Conservation (phyloP, 192 early-diverging fungal genomes). For the Rhizophagus sp. region DNA sequence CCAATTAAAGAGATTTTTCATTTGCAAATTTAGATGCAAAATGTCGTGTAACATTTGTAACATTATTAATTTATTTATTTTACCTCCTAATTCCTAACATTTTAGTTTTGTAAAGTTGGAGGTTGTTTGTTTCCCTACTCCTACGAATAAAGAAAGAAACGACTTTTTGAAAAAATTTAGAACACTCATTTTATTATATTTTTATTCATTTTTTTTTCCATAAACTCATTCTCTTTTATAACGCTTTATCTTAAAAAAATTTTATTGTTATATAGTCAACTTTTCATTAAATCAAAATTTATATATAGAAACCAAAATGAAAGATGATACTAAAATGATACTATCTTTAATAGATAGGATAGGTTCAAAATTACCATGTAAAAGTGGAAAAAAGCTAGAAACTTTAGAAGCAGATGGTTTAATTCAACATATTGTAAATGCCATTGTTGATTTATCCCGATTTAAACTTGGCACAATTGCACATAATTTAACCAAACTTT, state of each 20-base stretch:
- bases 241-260: too few relatives aligned
- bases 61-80: too few relatives aligned
- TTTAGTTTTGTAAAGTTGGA: too few relatives aligned
- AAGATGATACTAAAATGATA: background rate
- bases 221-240: too few relatives aligned
- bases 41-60: background rate
- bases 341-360: conserved; percentile 44
- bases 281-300: too few relatives aligned
- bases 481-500: conserved; percentile 62
- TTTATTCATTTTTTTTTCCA: too few relatives aligned
- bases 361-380: conserved; percentile 68
- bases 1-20: background rate
- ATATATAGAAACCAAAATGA: background rate
- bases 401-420: conserved; percentile 74
- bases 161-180: too few relatives aligned
- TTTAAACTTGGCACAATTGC: conserved; percentile 71
- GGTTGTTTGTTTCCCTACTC: too few relatives aligned
- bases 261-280: too few relatives aligned
- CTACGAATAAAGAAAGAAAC: too few relatives aligned
- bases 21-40: background rate
- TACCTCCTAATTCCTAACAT: too few relatives aligned
- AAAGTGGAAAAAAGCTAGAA: conserved; percentile 65
- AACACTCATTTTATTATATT: too few relatives aligned
- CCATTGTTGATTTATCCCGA: conserved; percentile 77
- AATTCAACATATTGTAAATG: conserved; percentile 75